A percentile compares a stretch with the other conserved stretches of the same genome.
phyloP scores from a whole-genome alignment of 2,329 filamentous ascomycete genomes.

The Juglanconis juglandina region DNA sequence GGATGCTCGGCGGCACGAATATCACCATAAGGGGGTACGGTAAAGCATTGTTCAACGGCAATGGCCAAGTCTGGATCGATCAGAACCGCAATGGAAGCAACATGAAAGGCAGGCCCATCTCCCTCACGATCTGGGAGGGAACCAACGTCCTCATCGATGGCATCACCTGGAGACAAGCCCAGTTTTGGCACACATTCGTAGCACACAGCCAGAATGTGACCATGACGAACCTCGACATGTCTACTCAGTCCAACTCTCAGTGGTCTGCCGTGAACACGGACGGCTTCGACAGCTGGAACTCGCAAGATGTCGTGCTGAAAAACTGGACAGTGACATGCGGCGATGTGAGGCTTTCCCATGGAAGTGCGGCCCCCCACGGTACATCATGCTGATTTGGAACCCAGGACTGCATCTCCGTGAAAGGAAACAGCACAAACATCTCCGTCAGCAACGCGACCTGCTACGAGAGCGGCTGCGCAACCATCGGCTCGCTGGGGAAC shows the following conservation, averaged over 20 bases:
- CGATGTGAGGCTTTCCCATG: constrained; percentile 28
- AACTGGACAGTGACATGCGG: constrained; percentile 44
- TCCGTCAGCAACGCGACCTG: constrained; percentile 35
- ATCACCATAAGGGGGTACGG: constrained; percentile 47
- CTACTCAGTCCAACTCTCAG: constrained; percentile 40
- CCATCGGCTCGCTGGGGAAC: constrained; percentile 34
- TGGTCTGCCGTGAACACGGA: constrained; percentile 49
- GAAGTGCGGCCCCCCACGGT: too few relatives aligned
- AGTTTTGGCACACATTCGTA: constrained; percentile 48
- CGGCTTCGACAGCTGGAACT: constrained; percentile 49
- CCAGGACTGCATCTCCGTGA: constrained; percentile 39
- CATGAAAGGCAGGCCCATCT: constrained; percentile 42
- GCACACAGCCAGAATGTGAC: constrained; percentile 47
- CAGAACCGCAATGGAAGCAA: constrained; percentile 39
- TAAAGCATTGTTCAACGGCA: constrained; percentile 42
- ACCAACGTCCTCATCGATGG: constrained; percentile 44
- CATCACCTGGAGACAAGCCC: constrained; percentile 40
- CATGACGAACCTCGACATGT: constrained; percentile 52
- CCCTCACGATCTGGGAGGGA: constrained; percentile 41
- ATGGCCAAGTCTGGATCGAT: constrained; percentile 44
- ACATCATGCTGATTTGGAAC: background rate
- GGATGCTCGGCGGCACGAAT: constrained; percentile 47
- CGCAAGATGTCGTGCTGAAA: constrained; percentile 39
- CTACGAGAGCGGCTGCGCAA: constrained; percentile 36
- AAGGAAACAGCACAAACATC: constrained; percentile 38